These are phyloP conservation scores for Populus hybrid DNA, from an alignment of 441 rosid species.

Conservation along the genomic window DNA sequence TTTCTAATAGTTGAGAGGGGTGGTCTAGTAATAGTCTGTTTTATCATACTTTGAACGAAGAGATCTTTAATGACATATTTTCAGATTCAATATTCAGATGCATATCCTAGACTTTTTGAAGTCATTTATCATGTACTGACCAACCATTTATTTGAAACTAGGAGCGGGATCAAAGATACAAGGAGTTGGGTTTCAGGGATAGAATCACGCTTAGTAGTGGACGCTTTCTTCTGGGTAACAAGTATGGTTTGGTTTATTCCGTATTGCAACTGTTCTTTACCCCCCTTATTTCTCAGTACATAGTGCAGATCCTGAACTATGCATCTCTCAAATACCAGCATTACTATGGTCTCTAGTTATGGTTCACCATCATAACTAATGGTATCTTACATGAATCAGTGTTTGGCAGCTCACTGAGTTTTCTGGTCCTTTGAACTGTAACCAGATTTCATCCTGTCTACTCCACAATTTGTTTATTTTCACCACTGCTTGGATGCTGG, in stretches of 20 bases:
- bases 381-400: background rate
- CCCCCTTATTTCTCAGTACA: background rate
- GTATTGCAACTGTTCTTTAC: background rate
- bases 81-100: background rate
- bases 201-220: slow-evolving; percentile 94
- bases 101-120: background rate
- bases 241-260: slow-evolving; percentile 44
- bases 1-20: background rate
- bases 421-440: background rate
- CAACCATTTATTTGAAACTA: slow-evolving; percentile 20
- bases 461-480: background rate
- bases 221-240: slow-evolving; percentile 92
- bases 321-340: too few relatives aligned
- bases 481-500: background rate
- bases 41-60: background rate
- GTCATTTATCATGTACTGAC: slow-evolving; percentile 7
- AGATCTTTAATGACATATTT: background rate
- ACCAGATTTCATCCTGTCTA: background rate
- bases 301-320: background rate
- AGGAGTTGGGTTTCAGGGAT: slow-evolving; percentile 95
- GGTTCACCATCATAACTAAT: background rate
- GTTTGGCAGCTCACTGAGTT: background rate
- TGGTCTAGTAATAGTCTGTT: background rate
- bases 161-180: slow-evolving; percentile 96
- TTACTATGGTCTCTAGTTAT: background rate